phyloP scores from a whole-genome alignment of 225 moss, liverwort and hornwort genomes.

The Neckera pumila region DNA sequence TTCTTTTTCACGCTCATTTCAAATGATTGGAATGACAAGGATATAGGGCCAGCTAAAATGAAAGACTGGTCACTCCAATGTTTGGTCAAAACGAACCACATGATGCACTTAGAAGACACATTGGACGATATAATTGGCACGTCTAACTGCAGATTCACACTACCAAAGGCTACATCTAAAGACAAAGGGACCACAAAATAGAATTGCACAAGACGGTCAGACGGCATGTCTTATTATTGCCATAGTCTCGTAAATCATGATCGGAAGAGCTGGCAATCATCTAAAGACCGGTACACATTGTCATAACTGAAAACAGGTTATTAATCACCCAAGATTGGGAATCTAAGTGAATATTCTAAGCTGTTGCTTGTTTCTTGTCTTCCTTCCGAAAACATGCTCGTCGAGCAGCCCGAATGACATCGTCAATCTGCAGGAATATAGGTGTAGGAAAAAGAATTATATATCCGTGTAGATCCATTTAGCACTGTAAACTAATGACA shows the following conservation, averaged over 20 bases:
- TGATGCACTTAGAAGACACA: neutral
- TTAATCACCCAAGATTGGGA: slow-evolving; percentile 10
- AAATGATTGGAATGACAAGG: neutral
- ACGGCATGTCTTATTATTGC: slow-evolving; percentile 2
- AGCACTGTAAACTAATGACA: neutral
- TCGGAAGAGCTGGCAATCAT: slow-evolving; percentile 1
- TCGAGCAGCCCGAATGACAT: slow-evolving; percentile 45
- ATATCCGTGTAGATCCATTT: neutral
- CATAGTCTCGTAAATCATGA: neutral
- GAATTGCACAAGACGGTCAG: neutral
- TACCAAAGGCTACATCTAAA: neutral
- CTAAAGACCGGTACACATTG: neutral
- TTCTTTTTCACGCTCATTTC: neutral
- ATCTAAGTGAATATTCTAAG: slow-evolving; percentile 10
- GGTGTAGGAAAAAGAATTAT: neutral
- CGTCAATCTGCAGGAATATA: slow-evolving; percentile 28
- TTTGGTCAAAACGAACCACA: neutral
- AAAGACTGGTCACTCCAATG: neutral
- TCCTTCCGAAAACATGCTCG: slow-evolving; percentile 43
- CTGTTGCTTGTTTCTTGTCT: slow-evolving; percentile 39
- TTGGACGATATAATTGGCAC: neutral
- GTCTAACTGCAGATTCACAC: neutral
- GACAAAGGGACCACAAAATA: neutral
- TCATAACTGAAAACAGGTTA: slow-evolving; percentile 4
- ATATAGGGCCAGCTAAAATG: neutral